Evolutionary conservation across 345 rosid species (phyloP), one percentile per base, ranked within the genome.

Genomic region (Noccaea caerulescens): DNA sequence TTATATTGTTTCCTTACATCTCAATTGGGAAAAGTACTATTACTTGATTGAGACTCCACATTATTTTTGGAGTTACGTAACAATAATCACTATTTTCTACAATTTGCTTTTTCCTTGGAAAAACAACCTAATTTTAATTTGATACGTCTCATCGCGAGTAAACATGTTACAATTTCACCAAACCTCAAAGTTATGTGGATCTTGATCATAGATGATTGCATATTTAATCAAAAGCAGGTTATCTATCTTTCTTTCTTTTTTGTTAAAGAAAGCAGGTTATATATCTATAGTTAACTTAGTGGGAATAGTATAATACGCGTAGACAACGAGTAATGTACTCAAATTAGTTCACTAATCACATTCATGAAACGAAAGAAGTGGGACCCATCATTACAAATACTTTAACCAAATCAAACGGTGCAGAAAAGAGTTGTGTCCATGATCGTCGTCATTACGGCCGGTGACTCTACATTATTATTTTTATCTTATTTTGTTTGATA

Each of bases 371-470:
- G 8, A 60, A 56, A 59, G 20, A 45, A 7, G 79, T 69, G 67
- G 83, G 88, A 69, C 53, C 84, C 83, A 33, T 14, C 7, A 8
- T 9, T 72, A 33, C 58, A 41, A 79, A 53, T 34, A 36, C 42
- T 58, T 78, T 54, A 38, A 58, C 39, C 83, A 44, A 72, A 84
- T 84, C 71, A 47, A 16, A 75, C 45, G 75, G 79, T 58, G 79
- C 25, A 69, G 52, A 69, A 63, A 76, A 57, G 32, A 72, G 58
- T 72, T 56, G 77, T 73, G 84, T 77, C 83, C 81, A 79, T 66
- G 83, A 76, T 76, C 74, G 42, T 67, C 69, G 18, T 67, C 81
- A 67, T 58, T 66, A 9, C 7, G 61, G 44, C 56, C 42, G 78
- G 79, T 79, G 84, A 49, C 72, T 66, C 63, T 53, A 73, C 68